These are phyloP conservation scores for Eimeria necatrix DNA, from an alignment of 169 alveolate genomes.

Conservation along the genomic window DNA sequence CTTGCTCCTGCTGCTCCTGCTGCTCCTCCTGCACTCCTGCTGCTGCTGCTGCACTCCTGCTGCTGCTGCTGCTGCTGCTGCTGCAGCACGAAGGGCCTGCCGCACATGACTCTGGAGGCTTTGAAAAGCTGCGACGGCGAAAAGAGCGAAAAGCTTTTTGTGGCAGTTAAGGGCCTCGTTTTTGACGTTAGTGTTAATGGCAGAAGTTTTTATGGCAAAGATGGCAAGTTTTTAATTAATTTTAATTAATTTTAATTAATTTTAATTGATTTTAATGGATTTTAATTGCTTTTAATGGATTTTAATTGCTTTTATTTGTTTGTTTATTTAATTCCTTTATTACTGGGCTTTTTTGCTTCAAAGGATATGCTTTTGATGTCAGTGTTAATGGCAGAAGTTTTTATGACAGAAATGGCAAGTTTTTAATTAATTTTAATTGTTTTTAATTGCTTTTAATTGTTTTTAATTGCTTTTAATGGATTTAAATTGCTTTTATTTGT, in stretches of 20 bases:
- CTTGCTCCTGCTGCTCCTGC: no score
- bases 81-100: neutral
- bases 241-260: no score
- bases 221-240: neutral
- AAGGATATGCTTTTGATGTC: neutral
- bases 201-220: neutral
- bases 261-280: neutral
- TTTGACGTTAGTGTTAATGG: neutral
- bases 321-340: neutral
- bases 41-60: no score
- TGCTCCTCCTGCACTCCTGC: no score
- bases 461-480: neutral
- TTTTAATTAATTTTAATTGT: neutral
- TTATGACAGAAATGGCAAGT: neutral
- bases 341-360: neutral
- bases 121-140: neutral
- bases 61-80: no score
- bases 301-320: neutral
- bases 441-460: no score
- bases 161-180: slow-evolving; percentile 3
- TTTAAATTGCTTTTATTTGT: neutral
- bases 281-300: neutral
- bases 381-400: neutral
- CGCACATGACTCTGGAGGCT: neutral
- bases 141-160: neutral